Evolutionary conservation across 164 flowering plant genomes (phyloP), one percentile per base, ranked within the genome.

Genomic region (Berberis vulgaris): DNA sequence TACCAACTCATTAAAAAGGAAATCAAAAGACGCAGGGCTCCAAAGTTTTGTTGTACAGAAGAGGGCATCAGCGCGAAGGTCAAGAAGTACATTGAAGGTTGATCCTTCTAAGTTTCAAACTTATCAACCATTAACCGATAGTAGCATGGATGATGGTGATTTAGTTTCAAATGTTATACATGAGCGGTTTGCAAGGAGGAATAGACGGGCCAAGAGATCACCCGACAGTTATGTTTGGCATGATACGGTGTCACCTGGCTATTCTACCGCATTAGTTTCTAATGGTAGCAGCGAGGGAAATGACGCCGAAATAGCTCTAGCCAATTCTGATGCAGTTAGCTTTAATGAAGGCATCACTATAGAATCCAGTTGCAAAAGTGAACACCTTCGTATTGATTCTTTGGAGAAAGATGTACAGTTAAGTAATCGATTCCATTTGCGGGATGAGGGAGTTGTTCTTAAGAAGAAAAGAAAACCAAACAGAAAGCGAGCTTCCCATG

Each of bases 401-500:
- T 63, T 68, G 60, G 78, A 77, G 41, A 74, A 73, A 68, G 87
- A 74, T 67, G 70, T 64, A 50, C 81, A 77, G 66, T 58, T 81
- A 75, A 74, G 69, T 64, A 80, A 76, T 70, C 78, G 71, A 59
- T 82, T 78, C 78, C 84, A 76, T 63, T 75, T 85, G 63, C 81
- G 74, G 64, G 71, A 66, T 13, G 79, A 73, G 74, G 73, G 84
- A 53, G 79, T 79, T 64, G 76, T 85, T 26, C 49, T 78, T 39
- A 95, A 78, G 80, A 95, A 83, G 85, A 91, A 76, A 80, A 78
- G 97, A 68, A 87, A 83, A 61, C 86, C 81, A 50, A 81, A 72
- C 60, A 73, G 88, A 67, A 91, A 84, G 72, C 74, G 86, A 63
- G 70, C 49, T 7, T 57, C 59, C 45, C 75, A 66, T 73, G 88